phyloP scores from a whole-genome alignment of 2,329 filamentous ascomycete species.

The Arthrobotrys entomopaga region DNA sequence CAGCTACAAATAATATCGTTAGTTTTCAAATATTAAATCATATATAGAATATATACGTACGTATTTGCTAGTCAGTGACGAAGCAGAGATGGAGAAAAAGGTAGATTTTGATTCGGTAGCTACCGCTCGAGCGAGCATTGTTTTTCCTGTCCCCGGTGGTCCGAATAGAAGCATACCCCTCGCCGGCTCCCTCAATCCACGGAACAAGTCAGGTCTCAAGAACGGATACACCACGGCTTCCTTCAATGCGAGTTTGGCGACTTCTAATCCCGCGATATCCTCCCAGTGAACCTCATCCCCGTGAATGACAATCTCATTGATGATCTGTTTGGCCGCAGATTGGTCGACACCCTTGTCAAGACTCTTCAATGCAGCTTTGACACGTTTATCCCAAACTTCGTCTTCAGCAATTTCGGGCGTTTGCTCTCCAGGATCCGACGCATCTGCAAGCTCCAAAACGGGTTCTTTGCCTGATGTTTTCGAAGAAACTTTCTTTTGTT shows the following conservation, averaged over 20 bases:
- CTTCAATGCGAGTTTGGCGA: constrained; percentile 89
- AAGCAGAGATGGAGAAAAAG: constrained; percentile 96
- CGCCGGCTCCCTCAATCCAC: constrained; percentile 91
- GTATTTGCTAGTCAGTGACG: constrained; percentile 93
- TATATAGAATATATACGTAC: constrained; percentile 31
- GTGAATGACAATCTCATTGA: constrained; percentile 94
- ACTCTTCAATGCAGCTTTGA: constrained; percentile 75
- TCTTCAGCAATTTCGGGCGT: constrained; percentile 61
- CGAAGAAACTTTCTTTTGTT: constrained; percentile 14
- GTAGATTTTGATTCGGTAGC: constrained; percentile 94
- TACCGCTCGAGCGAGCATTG: constrained; percentile 93
- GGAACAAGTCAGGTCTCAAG: constrained; percentile 91
- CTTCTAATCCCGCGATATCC: constrained; percentile 89
- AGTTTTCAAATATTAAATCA: neutral
- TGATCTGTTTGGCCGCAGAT: constrained; percentile 84
- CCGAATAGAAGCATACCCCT: constrained; percentile 96
- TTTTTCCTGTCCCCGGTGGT: constrained; percentile 97
- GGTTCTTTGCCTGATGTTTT: constrained; percentile 36
- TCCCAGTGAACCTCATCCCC: constrained; percentile 95
- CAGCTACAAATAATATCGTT: constrained; percentile 63
- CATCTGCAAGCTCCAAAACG: constrained; percentile 58
- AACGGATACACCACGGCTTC: constrained; percentile 98
- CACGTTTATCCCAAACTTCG: constrained; percentile 69
- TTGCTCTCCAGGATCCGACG: constrained; percentile 64
- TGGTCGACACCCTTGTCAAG: constrained; percentile 85